These are phyloP conservation scores for Hortaea werneckii DNA, from an alignment of 2,329 filamentous ascomycete species.

Conservation along the genomic window DNA sequence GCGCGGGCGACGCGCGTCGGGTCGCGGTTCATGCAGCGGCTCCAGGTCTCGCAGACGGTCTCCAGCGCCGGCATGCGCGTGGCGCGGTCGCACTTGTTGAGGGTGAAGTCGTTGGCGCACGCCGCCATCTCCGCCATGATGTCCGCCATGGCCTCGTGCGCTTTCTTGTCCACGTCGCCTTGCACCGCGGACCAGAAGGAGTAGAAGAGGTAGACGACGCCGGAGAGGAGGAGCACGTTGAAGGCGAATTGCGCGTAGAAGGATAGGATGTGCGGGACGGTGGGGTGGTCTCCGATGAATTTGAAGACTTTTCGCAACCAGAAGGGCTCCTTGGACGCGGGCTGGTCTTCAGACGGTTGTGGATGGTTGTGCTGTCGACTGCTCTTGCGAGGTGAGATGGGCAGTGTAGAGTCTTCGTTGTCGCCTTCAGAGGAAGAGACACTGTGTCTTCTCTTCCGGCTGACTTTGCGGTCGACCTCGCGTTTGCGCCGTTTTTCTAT, in stretches of 20 bases:
- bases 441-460: conserved; percentile 19
- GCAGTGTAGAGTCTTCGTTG: conserved; percentile 15
- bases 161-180: conserved; percentile 63
- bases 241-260: conserved; percentile 57
- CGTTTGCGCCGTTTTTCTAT: conserved; percentile 21
- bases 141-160: conserved; percentile 52
- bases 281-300: conserved; percentile 54
- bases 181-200: conserved; percentile 60
- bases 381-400: conserved; percentile 14
- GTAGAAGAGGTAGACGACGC: conserved; percentile 57
- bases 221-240: conserved; percentile 52
- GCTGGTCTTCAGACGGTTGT: conserved; percentile 3
- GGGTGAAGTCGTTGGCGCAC: conserved; percentile 63
- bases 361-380: conserved; percentile 9
- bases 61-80: conserved; percentile 64
- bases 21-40: conserved; percentile 77
- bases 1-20: conserved; percentile 67
- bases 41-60: conserved; percentile 67
- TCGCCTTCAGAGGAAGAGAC: conserved; percentile 20
- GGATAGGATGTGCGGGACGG: conserved; percentile 54
- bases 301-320: conserved; percentile 42
- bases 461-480: conserved; percentile 15
- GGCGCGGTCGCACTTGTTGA: conserved; percentile 63
- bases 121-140: conserved; percentile 62
- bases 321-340: conserved; percentile 12